Evolutionary conservation across 2,329 filamentous ascomycete genomes (phyloP).

Genomic region (Pseudogymnoascus sp.): DNA sequence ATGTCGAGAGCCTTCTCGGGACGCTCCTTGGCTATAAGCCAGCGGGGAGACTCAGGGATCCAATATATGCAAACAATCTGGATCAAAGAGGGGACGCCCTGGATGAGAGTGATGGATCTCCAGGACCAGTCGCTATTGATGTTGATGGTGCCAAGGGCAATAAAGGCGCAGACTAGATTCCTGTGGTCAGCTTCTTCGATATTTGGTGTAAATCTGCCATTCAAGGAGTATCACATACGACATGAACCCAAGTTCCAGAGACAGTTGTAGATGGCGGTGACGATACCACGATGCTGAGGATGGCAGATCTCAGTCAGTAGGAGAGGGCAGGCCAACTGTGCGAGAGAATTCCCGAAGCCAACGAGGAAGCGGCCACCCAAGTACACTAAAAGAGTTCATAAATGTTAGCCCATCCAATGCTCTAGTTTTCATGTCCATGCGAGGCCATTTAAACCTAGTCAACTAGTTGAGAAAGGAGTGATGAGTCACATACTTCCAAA

Average conservation of each 20-base stretch:
- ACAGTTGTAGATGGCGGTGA: slow-evolving; percentile 62
- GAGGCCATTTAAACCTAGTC: not conserved
- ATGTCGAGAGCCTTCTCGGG: slow-evolving; percentile 43
- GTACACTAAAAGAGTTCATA: slow-evolving; percentile 38
- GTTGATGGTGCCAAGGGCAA: slow-evolving; percentile 55
- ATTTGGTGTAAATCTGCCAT: not conserved
- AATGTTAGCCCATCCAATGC: not conserved
- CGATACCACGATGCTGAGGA: slow-evolving; percentile 58
- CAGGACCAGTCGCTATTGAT: slow-evolving; percentile 58
- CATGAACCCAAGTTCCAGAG: slow-evolving; percentile 56
- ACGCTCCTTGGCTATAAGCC: slow-evolving; percentile 47
- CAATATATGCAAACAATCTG: slow-evolving; percentile 58
- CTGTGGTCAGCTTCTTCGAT: slow-evolving; percentile 25
- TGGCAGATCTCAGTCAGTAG: slow-evolving; percentile 61
- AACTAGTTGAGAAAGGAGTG: not conserved
- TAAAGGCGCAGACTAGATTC: slow-evolving; percentile 48
- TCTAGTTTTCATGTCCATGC: not conserved
- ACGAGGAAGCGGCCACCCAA: slow-evolving; percentile 54
- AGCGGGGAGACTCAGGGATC: slow-evolving; percentile 52
- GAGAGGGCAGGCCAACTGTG: slow-evolving; percentile 57
- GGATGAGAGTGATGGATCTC: slow-evolving; percentile 57
- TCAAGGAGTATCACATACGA: slow-evolving; percentile 15
- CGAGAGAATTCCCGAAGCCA: slow-evolving; percentile 60
- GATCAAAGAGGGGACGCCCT: slow-evolving; percentile 53
- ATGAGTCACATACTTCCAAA: slow-evolving; percentile 32